Conservation (phyloP, 306 rosid species). For the Ceratonia siliqua region DNA sequence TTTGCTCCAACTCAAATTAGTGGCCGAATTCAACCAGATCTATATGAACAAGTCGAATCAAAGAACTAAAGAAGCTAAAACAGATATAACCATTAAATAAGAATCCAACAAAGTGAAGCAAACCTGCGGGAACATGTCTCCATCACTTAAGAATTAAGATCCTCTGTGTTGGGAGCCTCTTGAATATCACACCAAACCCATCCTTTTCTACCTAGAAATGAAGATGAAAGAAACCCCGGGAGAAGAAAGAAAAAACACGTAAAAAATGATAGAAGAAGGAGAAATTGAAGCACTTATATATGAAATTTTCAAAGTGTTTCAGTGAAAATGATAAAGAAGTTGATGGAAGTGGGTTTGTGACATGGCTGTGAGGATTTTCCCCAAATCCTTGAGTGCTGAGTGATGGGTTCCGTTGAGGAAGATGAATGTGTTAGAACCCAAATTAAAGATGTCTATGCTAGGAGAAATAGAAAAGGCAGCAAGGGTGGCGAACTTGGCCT, state of each 20-base stretch:
- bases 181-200: slow-evolving; percentile 63
- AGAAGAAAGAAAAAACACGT: slow-evolving; percentile 30
- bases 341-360: no score
- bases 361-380: no score
- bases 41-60: slow-evolving; percentile 24
- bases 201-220: slow-evolving; percentile 65
- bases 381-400: no score
- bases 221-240: slow-evolving; percentile 25
- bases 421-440: no score
- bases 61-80: slow-evolving; percentile 1
- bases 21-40: slow-evolving; percentile 39
- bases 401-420: no score
- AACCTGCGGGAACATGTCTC: slow-evolving; percentile 68
- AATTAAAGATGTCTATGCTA: no score
- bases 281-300: slow-evolving; percentile 36
- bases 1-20: slow-evolving; percentile 2
- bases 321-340: no score
- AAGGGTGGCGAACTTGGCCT: no score
- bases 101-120: slow-evolving; percentile 19
- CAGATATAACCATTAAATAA: neutral
- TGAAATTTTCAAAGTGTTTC: slow-evolving; percentile 39
- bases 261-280: no score
- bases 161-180: slow-evolving; percentile 54
- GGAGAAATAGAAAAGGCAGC: no score
- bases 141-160: slow-evolving; percentile 63